Conservation (phyloP, 148 eudicot species). For the Pharnaceum exiguum region DNA sequence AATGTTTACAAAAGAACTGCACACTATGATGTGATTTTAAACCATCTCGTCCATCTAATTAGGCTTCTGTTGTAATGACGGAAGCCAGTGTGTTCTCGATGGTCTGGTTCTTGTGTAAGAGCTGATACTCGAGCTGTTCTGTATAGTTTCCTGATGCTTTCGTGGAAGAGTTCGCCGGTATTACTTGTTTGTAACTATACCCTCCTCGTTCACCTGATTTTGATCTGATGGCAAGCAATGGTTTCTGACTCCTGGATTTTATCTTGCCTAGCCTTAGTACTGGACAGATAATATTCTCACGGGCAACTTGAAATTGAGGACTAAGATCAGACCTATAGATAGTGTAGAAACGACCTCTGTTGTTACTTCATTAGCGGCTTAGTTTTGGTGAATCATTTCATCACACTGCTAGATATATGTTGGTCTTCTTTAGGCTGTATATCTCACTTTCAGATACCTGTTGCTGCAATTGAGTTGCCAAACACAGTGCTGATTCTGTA, state of each 20-base stretch:
- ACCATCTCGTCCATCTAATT: too few species aligned
- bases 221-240: neutral
- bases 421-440: neutral
- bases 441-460: neutral
- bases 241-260: neutral
- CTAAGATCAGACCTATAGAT: too few species aligned
- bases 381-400: neutral
- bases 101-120: neutral
- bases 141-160: neutral
- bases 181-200: neutral
- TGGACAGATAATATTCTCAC: neutral
- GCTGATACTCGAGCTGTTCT: neutral
- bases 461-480: conserved; percentile 13
- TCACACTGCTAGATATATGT: conserved; percentile 20
- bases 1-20: too few species aligned
- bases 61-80: too few species aligned
- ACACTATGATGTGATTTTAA: too few species aligned
- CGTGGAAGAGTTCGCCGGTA: neutral
- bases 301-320: neutral
- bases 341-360: too few species aligned
- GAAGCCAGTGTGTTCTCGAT: conserved; percentile 4
- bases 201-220: neutral
- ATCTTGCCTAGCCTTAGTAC: neutral
- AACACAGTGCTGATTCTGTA: conserved; percentile 25
- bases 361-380: neutral